phyloP scores from a whole-genome alignment of 805 yeast species.

The Ascoidea asiatica region DNA sequence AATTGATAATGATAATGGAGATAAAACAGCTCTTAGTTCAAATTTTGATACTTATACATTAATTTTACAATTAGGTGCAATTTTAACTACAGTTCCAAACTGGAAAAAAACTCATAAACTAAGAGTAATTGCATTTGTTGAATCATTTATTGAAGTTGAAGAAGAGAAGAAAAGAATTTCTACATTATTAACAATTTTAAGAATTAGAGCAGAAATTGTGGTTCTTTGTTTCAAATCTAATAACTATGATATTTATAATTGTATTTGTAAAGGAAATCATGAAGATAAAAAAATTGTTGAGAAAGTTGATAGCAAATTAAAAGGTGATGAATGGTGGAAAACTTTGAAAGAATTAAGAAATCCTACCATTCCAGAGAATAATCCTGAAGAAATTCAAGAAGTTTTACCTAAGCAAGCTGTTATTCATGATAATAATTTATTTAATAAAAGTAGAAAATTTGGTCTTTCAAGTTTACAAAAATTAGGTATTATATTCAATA shows the following conservation, averaged over 20 bases:
- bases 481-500: conserved; percentile 66
- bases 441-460: conserved; percentile 2
- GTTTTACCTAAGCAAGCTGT: no score
- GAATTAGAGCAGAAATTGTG: conserved; percentile 74
- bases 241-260: conserved; percentile 47
- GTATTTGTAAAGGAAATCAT: conserved; percentile 44
- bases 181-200: conserved; percentile 54
- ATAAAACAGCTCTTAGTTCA: conserved; percentile 58
- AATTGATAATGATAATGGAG: conserved; percentile 50
- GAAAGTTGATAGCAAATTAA: conserved; percentile 35
- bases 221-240: conserved; percentile 59
- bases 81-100: conserved; percentile 80
- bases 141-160: conserved; percentile 48
- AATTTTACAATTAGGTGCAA: conserved; percentile 88
- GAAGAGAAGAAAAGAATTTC: conserved; percentile 55
- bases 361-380: not conserved
- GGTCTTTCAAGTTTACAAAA: conserved; percentile 52
- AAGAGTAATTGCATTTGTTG: conserved; percentile 86
- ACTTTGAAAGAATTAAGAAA: conserved; percentile 48
- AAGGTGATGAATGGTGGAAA: conserved; percentile 78
- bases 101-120: conserved; percentile 73
- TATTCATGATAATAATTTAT: not conserved
- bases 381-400: not conserved
- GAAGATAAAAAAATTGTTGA: conserved; percentile 19
- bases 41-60: conserved; percentile 94